phyloP scores from a whole-genome alignment of 2,329 filamentous ascomycete genomes.

The Knoxdaviesia capensis region DNA sequence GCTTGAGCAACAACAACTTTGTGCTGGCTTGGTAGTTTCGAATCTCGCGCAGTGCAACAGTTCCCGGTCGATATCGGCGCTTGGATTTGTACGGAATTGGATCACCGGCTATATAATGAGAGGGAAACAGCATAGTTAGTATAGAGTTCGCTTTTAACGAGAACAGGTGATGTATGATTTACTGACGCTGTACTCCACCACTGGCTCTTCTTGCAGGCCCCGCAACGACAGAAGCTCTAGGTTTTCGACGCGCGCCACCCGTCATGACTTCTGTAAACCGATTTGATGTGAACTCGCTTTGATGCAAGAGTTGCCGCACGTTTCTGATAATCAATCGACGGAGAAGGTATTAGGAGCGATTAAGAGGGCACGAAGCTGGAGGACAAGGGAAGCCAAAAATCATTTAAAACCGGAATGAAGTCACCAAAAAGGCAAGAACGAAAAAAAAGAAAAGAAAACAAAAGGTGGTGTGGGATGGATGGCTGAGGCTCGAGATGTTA shows the following conservation, averaged over 20 bases:
- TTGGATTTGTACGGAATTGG: constrained; percentile 42
- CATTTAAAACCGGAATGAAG: not conserved
- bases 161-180: not conserved
- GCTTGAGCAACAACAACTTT: constrained; percentile 64
- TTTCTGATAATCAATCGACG: not conserved
- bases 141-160: not conserved
- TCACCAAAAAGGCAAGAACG: not conserved
- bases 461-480: not conserved
- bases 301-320: too few species aligned
- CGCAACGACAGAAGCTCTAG: not conserved
- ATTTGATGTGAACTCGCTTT: not conserved
- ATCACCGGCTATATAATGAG: constrained; percentile 40
- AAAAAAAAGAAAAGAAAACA: not conserved
- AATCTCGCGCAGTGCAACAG: constrained; percentile 79
- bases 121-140: not conserved
- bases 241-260: not conserved
- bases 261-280: not conserved
- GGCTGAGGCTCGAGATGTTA: too few species aligned
- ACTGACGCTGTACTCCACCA: constrained; percentile 2
- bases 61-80: constrained; percentile 57
- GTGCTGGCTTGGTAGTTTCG: constrained; percentile 76
- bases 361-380: not conserved
- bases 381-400: not conserved
- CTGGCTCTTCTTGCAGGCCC: constrained; percentile 1
- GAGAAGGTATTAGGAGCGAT: not conserved